Conservation (phyloP, 2,329 filamentous ascomycete species). For the Magnaporthiopsis incrustans region DNA sequence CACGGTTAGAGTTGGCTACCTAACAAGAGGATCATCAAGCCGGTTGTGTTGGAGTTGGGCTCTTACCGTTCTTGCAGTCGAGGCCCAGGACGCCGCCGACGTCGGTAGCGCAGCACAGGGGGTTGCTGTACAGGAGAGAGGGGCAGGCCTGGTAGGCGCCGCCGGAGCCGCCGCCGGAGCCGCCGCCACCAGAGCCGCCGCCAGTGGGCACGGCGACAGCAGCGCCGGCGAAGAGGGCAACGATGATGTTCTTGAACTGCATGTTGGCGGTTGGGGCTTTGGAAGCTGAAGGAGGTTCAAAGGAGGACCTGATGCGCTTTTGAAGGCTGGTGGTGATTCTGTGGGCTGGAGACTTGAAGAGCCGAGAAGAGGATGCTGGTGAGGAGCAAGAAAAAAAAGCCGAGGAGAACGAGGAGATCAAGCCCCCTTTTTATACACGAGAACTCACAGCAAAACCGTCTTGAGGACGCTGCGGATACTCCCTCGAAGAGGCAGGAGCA, state of each 20-base stretch:
- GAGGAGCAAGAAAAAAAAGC: background rate
- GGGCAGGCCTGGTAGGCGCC: slow-evolving; percentile 31
- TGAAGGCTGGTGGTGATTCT: background rate
- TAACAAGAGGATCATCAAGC: background rate
- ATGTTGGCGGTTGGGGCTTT: background rate
- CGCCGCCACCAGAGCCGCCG: slow-evolving; percentile 14
- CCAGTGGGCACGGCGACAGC: background rate
- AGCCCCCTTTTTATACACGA: background rate
- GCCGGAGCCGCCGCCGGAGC: slow-evolving; percentile 20
- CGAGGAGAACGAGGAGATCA: background rate
- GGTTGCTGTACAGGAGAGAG: slow-evolving; percentile 29
- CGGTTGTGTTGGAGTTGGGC: no score
- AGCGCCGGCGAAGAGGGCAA: slow-evolving; percentile 2
- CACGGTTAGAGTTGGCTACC: no score
- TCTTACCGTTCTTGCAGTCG: slow-evolving; percentile 47
- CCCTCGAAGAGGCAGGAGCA: background rate
- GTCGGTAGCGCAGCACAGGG: slow-evolving; percentile 55
- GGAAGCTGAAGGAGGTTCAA: no score
- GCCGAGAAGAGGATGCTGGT: slow-evolving; percentile 2
- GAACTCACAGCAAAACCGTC: background rate
- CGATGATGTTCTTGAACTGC: slow-evolving; percentile 5
- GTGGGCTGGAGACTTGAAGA: slow-evolving; percentile 1
- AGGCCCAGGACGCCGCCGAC: slow-evolving; percentile 49
- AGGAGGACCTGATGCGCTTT: background rate
- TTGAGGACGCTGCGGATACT: background rate